Percentiles rank a stretch among this genome's conserved stretches.
These are phyloP conservation scores for Eucalyptus caleyi DNA, from an alignment of 345 rosid species.

Conservation along the genomic window DNA sequence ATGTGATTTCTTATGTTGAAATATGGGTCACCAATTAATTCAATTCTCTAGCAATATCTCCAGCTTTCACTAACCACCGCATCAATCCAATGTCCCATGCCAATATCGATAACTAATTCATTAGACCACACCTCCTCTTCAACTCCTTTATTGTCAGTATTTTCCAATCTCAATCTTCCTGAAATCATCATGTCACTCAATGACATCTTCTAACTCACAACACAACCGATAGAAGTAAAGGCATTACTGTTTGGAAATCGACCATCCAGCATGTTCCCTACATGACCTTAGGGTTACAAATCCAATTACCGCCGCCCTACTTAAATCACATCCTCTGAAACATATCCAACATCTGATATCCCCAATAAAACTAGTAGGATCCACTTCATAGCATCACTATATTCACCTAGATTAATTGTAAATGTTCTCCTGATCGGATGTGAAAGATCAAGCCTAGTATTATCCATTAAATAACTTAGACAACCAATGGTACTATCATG, in stretches of 20 bases:
- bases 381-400: not conserved
- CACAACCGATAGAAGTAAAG: not conserved
- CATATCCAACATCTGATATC: not conserved
- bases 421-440: not conserved
- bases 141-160: not conserved
- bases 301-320: not conserved
- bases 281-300: not conserved
- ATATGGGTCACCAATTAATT: not conserved
- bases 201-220: not conserved
- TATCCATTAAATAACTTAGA: not conserved
- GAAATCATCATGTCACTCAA: not conserved
- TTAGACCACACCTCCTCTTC: not conserved
- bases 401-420: not conserved
- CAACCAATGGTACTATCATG: not conserved
- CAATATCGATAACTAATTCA: not conserved
- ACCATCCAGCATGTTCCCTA: not conserved
- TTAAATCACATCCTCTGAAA: not conserved
- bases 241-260: not conserved
- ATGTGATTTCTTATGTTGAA: not conserved
- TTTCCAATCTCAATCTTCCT: not conserved
- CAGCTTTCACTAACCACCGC: not conserved
- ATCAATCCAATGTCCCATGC: not conserved
- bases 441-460: not conserved
- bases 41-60: not conserved
- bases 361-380: not conserved